Conservation (phyloP, 2,329 filamentous ascomycete genomes). For the Nothophoma quercina region DNA sequence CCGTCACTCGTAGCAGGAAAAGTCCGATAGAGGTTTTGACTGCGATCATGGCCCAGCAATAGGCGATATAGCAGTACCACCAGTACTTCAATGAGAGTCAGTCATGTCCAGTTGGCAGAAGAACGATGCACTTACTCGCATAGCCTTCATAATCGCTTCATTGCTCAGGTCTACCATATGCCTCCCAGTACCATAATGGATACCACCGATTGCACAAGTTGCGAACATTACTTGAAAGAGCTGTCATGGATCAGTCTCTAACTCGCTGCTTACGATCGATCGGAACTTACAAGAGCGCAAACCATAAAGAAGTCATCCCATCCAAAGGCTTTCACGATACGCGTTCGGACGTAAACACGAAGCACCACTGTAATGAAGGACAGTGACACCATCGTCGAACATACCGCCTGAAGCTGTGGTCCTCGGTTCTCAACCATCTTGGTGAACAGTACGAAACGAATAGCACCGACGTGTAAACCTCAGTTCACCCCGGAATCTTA, state of each 20-base stretch:
- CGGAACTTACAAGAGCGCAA: conserved; percentile 33
- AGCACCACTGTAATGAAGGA: conserved; percentile 49
- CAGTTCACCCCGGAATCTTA: conserved; percentile 24
- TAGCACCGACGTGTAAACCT: conserved; percentile 16
- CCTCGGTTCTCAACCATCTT: conserved; percentile 42
- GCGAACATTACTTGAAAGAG: conserved; percentile 41
- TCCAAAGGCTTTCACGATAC: conserved; percentile 50
- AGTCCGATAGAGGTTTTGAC: conserved; percentile 46
- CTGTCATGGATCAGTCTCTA: conserved; percentile 19
- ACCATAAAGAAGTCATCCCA: conserved; percentile 47
- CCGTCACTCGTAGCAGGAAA: conserved; percentile 46
- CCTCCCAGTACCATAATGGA: conserved; percentile 43
- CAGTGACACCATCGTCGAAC: conserved; percentile 51
- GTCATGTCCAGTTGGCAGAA: not conserved
- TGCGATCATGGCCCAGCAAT: conserved; percentile 42
- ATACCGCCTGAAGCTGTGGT: conserved; percentile 42
- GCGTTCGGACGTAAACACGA: conserved; percentile 52
- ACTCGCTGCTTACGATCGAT: not conserved
- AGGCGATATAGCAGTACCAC: conserved; percentile 47
- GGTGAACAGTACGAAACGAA: conserved; percentile 6
- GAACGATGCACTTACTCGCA: conserved; percentile 31
- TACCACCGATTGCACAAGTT: conserved; percentile 39
- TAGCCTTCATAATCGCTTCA: conserved; percentile 35
- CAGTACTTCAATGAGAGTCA: conserved; percentile 38
- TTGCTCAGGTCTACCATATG: conserved; percentile 36